These are phyloP conservation scores for Salinomyces thailandicus DNA, from an alignment of 2,329 filamentous ascomycete species.

Conservation along the genomic window DNA sequence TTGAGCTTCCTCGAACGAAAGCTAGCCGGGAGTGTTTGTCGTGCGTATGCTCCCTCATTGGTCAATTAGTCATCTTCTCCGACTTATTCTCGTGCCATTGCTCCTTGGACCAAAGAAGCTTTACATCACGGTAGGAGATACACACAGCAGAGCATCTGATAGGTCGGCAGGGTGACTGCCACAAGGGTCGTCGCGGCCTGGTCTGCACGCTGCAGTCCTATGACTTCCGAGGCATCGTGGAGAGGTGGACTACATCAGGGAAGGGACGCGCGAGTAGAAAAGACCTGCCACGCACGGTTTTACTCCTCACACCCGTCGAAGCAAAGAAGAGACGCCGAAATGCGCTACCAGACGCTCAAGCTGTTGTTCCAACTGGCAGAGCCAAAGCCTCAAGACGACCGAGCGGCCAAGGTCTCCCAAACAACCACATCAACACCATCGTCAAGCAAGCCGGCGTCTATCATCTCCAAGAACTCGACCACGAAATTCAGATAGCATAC, in stretches of 20 bases:
- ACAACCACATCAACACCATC: neutral
- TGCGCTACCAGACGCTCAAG: slow-evolving; percentile 9
- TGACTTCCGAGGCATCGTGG: no score
- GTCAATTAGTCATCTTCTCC: slow-evolving; percentile 2
- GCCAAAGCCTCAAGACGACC: neutral
- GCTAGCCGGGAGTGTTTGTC: no score
- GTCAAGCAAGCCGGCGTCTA: neutral
- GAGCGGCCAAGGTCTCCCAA: neutral
- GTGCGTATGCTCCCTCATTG: no score
- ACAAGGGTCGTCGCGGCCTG: no score
- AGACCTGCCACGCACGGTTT: no score
- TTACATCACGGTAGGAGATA: neutral
- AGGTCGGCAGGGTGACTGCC: no score
- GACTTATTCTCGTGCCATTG: slow-evolving; percentile 6
- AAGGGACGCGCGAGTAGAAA: no score
- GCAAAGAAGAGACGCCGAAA: no score
- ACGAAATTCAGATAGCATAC: neutral
- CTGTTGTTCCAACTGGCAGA: slow-evolving; percentile 4
- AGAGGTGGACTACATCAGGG: no score
- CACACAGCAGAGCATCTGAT: neutral
- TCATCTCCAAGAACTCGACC: neutral
- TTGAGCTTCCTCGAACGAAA: no score
- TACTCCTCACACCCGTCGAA: no score
- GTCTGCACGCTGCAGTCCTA: no score
- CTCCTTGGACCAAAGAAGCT: slow-evolving; percentile 8